phyloP scores from a whole-genome alignment of 139 green algal species.

The Chlorella sp. region DNA sequence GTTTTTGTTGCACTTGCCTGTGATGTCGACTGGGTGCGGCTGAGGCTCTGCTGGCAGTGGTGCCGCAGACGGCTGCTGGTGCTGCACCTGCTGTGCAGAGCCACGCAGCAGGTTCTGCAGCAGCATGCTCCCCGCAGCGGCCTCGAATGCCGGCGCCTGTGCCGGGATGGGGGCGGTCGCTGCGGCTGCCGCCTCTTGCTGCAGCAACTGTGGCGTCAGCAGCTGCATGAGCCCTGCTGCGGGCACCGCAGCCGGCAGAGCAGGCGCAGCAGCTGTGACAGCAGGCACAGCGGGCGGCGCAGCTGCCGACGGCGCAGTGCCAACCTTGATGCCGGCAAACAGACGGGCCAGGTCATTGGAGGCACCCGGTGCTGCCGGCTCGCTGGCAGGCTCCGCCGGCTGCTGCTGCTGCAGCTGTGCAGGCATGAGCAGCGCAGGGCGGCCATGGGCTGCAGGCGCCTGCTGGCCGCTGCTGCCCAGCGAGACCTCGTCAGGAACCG shows the following conservation, averaged over 20 bases:
- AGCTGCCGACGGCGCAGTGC: neutral
- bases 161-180: neutral
- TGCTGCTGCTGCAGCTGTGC: conserved; percentile 17
- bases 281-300: neutral
- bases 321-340: conserved; percentile 40
- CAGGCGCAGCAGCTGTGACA: neutral
- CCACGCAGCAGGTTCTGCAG: conserved; percentile 19
- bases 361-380: neutral
- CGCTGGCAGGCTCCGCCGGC: neutral
- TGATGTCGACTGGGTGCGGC: conserved; percentile 1
- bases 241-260: neutral
- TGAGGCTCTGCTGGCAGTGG: neutral
- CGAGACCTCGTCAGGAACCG: conserved; percentile 40
- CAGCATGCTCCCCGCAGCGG: conserved; percentile 6
- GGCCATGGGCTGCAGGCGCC: neutral
- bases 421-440: neutral
- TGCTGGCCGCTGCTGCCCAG: conserved; percentile 11
- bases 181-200: conserved; percentile 33
- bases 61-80: neutral
- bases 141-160: neutral
- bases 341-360: conserved; percentile 18
- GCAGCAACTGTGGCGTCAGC: conserved; percentile 61
- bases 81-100: neutral
- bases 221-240: conserved; percentile 30
- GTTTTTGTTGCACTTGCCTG: conserved; percentile 2